Base-by-base conservation (phyloP, 768 basidiomycete species). In the Lactarius quietus region DNA sequence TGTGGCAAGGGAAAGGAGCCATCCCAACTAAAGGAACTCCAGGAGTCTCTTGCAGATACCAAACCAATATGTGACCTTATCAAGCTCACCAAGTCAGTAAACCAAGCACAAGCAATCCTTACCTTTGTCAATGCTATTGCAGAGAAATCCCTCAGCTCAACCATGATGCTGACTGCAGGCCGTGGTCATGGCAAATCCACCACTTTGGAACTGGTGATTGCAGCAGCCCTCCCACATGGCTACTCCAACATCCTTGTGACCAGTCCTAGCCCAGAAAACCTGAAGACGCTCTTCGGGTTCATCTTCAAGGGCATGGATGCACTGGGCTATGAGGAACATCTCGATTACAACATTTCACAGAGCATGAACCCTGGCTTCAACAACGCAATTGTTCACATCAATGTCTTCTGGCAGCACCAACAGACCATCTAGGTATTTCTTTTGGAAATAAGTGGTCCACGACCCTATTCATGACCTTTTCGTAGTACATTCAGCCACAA, bases 171-270 rank as follows among this genome's bases (percentile, higher is more conserved):
- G 17, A 98, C 97, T 1, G 95, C 97, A 62, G 89, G 85, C 12
- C 89, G 97, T 74, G 97, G 97, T 66, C 88, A 97, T 23, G 97
- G 97, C 62, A 99, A 99, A 76, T 95, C 93, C 26, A 95, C 97
- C 17, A 93, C 95, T 0, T 80, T 99, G n/a, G 97, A 97, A 41
- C 78, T 99, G 56, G 92, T 95, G 1, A 92, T 98, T 65, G 91
- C 96, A 1, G 90, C 93, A 15, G 95, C 97, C 1, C 80, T 98
- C 26, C 89, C 88, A 1, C 91, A 97, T 72, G 95, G 94, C 29
- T 98, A 98, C 74, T 90, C 92, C 59, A 99, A 99, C 76, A 93
- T 98, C 64, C 98, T 98, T 74, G 93, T 99, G 59, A 99, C 97
- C 12, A 94, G 92, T 75, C 97, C 97, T 0, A 93, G 89, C 72